Percentiles rank a stretch among this genome's conserved stretches.
These are phyloP conservation scores for Zygosaccharomyces rouxii DNA, from an alignment of 805 yeast genomes.

Conservation along the genomic window DNA sequence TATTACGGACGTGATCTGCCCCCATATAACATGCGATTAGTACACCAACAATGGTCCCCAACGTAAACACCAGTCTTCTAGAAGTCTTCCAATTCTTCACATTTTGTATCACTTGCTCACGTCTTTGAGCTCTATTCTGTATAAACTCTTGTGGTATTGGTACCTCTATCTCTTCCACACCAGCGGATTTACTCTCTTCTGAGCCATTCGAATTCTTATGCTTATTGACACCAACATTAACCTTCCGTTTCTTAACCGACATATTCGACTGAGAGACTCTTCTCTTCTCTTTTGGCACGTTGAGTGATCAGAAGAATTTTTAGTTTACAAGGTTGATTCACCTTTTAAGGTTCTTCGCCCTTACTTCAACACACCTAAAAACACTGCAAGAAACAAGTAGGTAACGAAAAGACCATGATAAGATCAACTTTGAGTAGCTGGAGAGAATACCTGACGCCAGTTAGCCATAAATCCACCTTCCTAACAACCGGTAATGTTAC, in stretches of 20 bases:
- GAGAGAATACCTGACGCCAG: constrained; percentile 91
- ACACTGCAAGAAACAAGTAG: neutral
- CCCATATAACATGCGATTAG: constrained; percentile 60
- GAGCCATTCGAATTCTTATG: neutral
- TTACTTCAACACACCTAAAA: constrained; percentile 1
- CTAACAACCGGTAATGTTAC: constrained; percentile 84
- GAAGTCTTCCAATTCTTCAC: constrained; percentile 40
- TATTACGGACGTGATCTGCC: constrained; percentile 26
- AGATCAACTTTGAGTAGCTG: constrained; percentile 78
- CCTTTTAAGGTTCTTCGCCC: neutral
- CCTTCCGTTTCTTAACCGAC: neutral
- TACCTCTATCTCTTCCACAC: neutral
- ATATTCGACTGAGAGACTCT: neutral
- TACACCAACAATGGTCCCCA: constrained; percentile 74
- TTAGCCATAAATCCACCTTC: constrained; percentile 81
- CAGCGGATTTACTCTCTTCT: neutral
- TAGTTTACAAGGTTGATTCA: neutral
- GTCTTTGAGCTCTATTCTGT: constrained; percentile 1
- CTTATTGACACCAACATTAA: neutral
- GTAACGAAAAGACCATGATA: constrained; percentile 37
- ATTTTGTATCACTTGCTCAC: neutral
- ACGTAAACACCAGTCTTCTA: constrained; percentile 53
- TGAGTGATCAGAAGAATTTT: neutral
- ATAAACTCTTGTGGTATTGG: constrained; percentile 2
- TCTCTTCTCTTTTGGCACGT: neutral